These are phyloP conservation scores for Adansonia grandidieri DNA, from an alignment of 441 rosid genomes.

Conservation along the genomic window DNA sequence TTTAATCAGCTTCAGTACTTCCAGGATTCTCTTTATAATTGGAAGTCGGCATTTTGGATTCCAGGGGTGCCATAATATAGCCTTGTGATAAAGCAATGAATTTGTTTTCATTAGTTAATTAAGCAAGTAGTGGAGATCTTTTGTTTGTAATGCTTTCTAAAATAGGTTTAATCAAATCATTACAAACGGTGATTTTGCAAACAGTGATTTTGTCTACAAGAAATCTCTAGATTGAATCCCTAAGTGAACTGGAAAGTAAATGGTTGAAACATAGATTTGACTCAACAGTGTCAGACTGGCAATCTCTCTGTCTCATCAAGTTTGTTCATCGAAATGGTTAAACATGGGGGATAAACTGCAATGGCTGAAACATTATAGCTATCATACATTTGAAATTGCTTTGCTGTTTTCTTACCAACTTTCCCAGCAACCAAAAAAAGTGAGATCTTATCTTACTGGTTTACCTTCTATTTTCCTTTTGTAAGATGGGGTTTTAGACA, in stretches of 20 bases:
- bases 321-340: background rate
- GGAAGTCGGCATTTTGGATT: conserved; percentile 10
- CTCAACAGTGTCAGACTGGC: background rate
- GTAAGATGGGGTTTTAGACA: too few species aligned
- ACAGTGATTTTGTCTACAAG: background rate
- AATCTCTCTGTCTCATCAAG: background rate
- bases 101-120: background rate
- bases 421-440: background rate
- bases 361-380: background rate
- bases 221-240: background rate
- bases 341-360: background rate
- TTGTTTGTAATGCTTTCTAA: conserved; percentile 32
- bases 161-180: conserved; percentile 37
- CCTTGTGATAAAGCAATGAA: conserved; percentile 3
- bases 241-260: background rate
- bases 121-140: conserved; percentile 13
- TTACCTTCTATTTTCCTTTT: too few species aligned
- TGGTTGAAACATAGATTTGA: background rate
- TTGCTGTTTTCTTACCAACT: background rate
- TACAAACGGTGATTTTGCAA: background rate
- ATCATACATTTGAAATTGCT: background rate
- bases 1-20: background rate
- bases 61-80: conserved; percentile 20
- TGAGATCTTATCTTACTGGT: too few species aligned
- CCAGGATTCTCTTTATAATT: conserved; percentile 19